A percentile compares a stretch with the other conserved stretches of the same genome.
Conservation (phyloP, 2,329 filamentous ascomycete genomes). For the Aspergillaceae sp. region DNA sequence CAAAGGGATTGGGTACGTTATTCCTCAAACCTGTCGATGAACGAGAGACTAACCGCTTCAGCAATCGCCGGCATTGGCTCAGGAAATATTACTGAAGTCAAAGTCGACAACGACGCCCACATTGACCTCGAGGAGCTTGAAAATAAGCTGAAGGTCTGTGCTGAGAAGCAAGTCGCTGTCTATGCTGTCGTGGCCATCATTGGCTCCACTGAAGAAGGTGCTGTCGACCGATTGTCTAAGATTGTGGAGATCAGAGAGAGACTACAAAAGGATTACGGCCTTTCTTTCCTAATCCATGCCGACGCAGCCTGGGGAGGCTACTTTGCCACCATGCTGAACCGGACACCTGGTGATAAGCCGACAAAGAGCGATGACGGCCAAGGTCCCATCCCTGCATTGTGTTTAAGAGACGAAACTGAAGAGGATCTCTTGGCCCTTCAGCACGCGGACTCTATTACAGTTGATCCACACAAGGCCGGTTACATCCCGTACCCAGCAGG, state of each 20-base stretch:
- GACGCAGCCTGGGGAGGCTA: slow-evolving; percentile 47
- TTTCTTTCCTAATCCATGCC: slow-evolving; percentile 41
- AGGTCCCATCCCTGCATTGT: slow-evolving; percentile 18
- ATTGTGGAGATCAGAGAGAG: slow-evolving; percentile 35
- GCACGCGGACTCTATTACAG: slow-evolving; percentile 39
- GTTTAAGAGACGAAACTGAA: slow-evolving; percentile 12
- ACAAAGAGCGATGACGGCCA: background rate
- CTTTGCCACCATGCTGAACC: slow-evolving; percentile 39
- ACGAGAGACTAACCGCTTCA: slow-evolving; percentile 10
- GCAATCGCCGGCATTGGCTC: slow-evolving; percentile 41
- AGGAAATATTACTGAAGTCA: slow-evolving; percentile 33
- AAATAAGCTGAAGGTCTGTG: slow-evolving; percentile 1
- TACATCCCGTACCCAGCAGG: slow-evolving; percentile 43
- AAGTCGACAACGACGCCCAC: slow-evolving; percentile 34
- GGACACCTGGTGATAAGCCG: background rate
- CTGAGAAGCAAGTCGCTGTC: slow-evolving; percentile 26
- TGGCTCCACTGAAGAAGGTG: slow-evolving; percentile 43
- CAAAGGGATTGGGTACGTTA: slow-evolving; percentile 37
- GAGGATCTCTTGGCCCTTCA: slow-evolving; percentile 34
- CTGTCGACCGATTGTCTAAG: slow-evolving; percentile 34
- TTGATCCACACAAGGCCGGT: slow-evolving; percentile 43
- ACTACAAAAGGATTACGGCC: slow-evolving; percentile 32
- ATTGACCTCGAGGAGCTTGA: slow-evolving; percentile 23
- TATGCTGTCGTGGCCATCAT: slow-evolving; percentile 41
- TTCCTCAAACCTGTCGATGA: background rate